Percentiles rank a stretch among this genome's conserved stretches.
phyloP scores from a whole-genome alignment of 1,284 basidiomycete species.

The Ganoderma lingzhi region DNA sequence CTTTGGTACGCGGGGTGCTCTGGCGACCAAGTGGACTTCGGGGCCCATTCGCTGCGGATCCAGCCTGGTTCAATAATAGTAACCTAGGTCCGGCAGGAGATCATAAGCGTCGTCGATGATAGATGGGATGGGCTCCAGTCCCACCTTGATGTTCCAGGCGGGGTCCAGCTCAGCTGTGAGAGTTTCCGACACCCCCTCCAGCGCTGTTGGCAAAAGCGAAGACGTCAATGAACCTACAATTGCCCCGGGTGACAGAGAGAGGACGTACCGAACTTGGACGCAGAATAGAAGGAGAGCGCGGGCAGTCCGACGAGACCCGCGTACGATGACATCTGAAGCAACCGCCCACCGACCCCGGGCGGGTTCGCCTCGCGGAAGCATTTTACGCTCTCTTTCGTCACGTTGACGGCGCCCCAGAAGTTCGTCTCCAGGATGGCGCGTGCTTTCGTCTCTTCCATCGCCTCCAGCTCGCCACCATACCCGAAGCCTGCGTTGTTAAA shows the following conservation, averaged over 20 bases:
- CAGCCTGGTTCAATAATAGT: conserved; percentile 19
- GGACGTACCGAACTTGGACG: background rate
- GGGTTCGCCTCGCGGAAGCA: background rate
- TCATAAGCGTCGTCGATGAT: background rate
- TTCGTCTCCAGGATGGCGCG: background rate
- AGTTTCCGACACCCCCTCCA: conserved; percentile 43
- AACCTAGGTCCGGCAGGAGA: conserved; percentile 1
- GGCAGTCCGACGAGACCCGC: background rate
- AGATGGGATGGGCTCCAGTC: background rate
- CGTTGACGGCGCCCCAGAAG: background rate
- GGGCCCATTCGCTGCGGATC: conserved; percentile 7
- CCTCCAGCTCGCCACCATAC: background rate
- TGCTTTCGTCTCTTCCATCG: background rate
- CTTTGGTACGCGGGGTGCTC: conserved; percentile 26
- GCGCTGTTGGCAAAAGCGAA: conserved; percentile 8
- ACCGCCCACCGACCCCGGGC: background rate
- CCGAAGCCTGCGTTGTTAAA: background rate
- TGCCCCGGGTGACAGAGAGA: too few relatives aligned
- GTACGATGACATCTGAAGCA: background rate
- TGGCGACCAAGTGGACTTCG: conserved; percentile 9
- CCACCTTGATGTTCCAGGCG: conserved; percentile 51
- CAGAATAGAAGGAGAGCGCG: background rate
- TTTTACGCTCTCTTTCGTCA: background rate
- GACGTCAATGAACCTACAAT: background rate
- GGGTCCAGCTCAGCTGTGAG: conserved; percentile 45